These are phyloP conservation scores for Arabis alpina DNA, from an alignment of 345 rosid genomes.

Conservation along the genomic window DNA sequence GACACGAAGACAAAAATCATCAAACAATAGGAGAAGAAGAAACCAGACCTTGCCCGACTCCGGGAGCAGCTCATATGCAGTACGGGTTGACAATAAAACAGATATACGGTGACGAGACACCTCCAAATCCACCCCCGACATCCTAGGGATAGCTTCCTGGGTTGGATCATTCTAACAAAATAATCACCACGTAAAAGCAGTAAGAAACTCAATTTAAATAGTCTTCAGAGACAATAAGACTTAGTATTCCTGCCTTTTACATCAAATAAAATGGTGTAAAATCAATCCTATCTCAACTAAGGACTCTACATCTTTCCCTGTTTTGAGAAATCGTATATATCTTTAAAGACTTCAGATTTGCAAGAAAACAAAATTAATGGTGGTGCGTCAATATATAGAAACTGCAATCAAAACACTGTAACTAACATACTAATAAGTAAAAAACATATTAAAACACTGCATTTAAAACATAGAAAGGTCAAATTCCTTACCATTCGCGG, in stretches of 20 bases:
- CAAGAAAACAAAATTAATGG: neutral
- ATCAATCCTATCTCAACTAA: conserved; percentile 9
- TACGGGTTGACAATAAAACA: conserved; percentile 71
- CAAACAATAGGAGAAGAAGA: conserved; percentile 40
- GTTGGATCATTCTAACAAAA: conserved; percentile 42
- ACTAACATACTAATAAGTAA: conserved; percentile 22
- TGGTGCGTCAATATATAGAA: neutral
- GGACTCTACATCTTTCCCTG: neutral
- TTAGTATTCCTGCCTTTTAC: conserved; percentile 4
- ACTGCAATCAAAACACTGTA: conserved; percentile 5
- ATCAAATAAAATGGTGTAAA: conserved; percentile 16
- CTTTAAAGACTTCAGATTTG: conserved; percentile 3
- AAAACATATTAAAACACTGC: conserved; percentile 9
- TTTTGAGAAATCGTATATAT: neutral
- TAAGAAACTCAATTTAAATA: conserved; percentile 36
- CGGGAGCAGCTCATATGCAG: conserved; percentile 93
- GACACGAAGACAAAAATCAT: conserved; percentile 28
- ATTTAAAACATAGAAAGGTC: conserved; percentile 13
- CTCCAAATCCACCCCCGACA: conserved; percentile 71
- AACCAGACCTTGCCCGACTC: conserved; percentile 96
- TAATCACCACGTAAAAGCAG: conserved; percentile 24
- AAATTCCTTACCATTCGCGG: conserved; percentile 52
- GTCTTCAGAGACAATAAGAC: conserved; percentile 11
- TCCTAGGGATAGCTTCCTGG: conserved; percentile 56
- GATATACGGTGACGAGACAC: conserved; percentile 74